Evolutionary conservation across 1,284 basidiomycete genomes (phyloP).

Genomic region (Cutaneotrichosporon cavernicola): DNA sequence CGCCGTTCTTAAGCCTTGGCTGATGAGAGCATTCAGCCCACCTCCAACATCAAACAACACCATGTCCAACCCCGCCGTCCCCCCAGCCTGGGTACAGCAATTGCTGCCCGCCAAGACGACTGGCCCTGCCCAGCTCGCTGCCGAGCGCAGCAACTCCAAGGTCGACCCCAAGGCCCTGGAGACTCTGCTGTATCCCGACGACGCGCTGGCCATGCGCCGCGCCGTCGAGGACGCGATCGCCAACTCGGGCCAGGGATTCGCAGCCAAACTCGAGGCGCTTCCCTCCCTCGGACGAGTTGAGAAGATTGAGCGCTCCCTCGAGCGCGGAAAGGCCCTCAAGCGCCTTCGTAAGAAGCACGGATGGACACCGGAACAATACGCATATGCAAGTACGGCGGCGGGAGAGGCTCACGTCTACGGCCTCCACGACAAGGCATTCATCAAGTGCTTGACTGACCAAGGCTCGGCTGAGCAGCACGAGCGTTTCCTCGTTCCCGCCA

Average conservation of each 20-base stretch:
- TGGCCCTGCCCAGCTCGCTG: conserved; percentile 14
- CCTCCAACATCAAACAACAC: neutral
- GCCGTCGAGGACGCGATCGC: conserved; percentile 14
- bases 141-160: conserved; percentile 15
- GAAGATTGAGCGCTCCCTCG: conserved; percentile 24
- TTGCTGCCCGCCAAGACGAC: conserved; percentile 16
- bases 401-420: conserved; percentile 25
- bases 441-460: conserved; percentile 24
- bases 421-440: conserved; percentile 24
- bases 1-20: too few species aligned
- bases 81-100: conserved; percentile 16
- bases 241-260: conserved; percentile 3
- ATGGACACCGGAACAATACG: conserved; percentile 22
- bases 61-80: conserved; percentile 8
- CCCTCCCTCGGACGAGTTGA: conserved; percentile 23
- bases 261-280: conserved; percentile 18
- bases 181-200: conserved; percentile 16
- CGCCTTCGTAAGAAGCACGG: conserved; percentile 20
- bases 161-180: conserved; percentile 17
- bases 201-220: conserved; percentile 13
- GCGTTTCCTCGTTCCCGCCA: conserved; percentile 25
- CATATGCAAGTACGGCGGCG: conserved; percentile 10
- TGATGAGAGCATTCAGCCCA: neutral
- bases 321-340: conserved; percentile 26
- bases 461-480: conserved; percentile 25